Evolutionary conservation across 1,284 basidiomycete genomes (phyloP).

Genomic region (Porodaedalea pini): DNA sequence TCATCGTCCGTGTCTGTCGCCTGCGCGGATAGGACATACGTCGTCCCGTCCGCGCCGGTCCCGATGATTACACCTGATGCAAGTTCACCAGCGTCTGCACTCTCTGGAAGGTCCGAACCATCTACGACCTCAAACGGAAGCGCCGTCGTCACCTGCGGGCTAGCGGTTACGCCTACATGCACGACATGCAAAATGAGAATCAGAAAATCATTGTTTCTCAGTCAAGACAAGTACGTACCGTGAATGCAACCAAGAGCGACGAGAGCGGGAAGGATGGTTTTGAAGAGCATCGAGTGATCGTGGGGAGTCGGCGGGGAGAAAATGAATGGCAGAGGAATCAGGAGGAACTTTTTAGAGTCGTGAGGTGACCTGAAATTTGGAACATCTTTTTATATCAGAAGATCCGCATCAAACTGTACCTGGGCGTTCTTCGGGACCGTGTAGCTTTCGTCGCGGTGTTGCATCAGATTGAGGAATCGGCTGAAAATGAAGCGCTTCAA

Average conservation of each 20-base stretch:
- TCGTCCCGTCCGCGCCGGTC: background rate
- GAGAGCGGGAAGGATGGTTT: background rate
- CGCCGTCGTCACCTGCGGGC: background rate
- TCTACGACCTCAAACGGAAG: background rate
- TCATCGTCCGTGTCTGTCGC: background rate
- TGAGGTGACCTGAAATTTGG: no score
- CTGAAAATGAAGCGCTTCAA: no score
- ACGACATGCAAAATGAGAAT: background rate
- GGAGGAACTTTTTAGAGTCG: no score
- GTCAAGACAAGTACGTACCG: background rate
- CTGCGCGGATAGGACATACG: background rate
- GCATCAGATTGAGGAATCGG: no score
- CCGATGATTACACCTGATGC: background rate
- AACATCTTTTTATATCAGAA: no score
- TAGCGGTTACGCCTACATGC: background rate
- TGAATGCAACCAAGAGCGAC: background rate
- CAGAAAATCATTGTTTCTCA: background rate
- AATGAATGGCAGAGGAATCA: no score
- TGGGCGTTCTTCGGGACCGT: no score
- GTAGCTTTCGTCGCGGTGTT: no score
- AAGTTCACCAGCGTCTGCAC: background rate
- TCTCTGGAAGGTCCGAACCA: background rate
- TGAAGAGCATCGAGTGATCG: background rate
- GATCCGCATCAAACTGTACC: no score
- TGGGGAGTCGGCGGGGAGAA: no score